Evolutionary conservation across 2,329 filamentous ascomycete species (phyloP), one percentile per base, ranked within the genome.

Genomic region (Fusarium musae): DNA sequence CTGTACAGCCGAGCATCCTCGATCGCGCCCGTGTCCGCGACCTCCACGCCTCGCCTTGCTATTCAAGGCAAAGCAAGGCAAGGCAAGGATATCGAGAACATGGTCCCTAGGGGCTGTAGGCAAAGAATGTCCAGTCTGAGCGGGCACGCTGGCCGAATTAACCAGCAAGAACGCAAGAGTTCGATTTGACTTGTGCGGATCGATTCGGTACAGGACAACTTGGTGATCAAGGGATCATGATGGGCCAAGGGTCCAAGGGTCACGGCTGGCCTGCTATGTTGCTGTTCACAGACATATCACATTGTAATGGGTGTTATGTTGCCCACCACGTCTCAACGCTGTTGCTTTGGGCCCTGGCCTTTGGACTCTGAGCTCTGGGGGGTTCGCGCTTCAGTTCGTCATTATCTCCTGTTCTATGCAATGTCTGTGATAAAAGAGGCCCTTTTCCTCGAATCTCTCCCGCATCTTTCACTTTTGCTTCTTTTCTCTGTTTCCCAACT

Each of bases 1-100:
- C 75, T 78, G 77, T 77, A 76, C 73, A 77, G 75, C 76, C 75
- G 76, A 78, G 72, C 74, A 75, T 65, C 63, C 72, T 72, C 73
- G 72, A 78, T 77, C 67, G 73, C 66, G 75, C 61, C 75, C 73
- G 63, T 75, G 73, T 76, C 72, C 68, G 69, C 74, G 58, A 70
- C 57, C 75, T 78, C 75, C 75, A 78, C 65, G 75, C 69, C 75
- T 76, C 66, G 66, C 67, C 72, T 75, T 78, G 65, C 74, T 74
- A 60, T 75, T 74, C 73, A 59, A 52, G 76, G 74, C 56, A 69
- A 46, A 75, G 74, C 56, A 69, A 46, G 76, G 74, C 56, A 69
- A 46, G 76, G 72, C 53, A 69, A 74, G 69, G 63, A 61, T 67
- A 59, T 66, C 63, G 64, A 63, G 63, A 52, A 49, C 64, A 49